phyloP scores from a whole-genome alignment of 1,284 basidiomycete genomes.

The Tranzscheliella williamsii region DNA sequence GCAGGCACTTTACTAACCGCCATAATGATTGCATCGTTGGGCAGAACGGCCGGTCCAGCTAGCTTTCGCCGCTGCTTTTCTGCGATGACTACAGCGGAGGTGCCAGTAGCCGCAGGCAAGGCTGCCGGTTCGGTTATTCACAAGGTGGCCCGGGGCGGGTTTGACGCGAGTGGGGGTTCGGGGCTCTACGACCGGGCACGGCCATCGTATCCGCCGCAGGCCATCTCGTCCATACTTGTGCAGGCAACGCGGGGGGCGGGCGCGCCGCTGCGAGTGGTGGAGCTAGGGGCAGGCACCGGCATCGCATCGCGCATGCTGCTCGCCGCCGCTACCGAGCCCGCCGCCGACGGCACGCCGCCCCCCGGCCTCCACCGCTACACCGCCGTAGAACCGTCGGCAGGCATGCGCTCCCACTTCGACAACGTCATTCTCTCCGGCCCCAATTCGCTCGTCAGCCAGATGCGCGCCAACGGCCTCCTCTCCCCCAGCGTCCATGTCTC shows the following conservation, averaged over 20 bases:
- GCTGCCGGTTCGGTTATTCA: slow-evolving; percentile 26
- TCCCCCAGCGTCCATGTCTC: slow-evolving; percentile 17
- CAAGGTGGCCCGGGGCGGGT: slow-evolving; percentile 39
- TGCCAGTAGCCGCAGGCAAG: no score
- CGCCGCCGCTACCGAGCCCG: slow-evolving; percentile 16
- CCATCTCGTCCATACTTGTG: slow-evolving; percentile 36
- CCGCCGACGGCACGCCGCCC: slow-evolving; percentile 19
- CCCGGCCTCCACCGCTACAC: slow-evolving; percentile 25
- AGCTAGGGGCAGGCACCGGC: slow-evolving; percentile 55
- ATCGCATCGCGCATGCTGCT: slow-evolving; percentile 52
- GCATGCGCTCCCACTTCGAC: slow-evolving; percentile 48
- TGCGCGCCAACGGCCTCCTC: slow-evolving; percentile 32
- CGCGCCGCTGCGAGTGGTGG: slow-evolving; percentile 41
- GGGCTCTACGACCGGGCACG: slow-evolving; percentile 49
- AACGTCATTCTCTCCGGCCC: slow-evolving; percentile 15
- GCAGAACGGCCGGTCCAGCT: neutral
- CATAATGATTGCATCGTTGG: no score
- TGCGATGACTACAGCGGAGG: no score
- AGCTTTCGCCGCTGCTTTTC: no score
- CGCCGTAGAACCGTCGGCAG: slow-evolving; percentile 45
- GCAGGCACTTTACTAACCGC: no score
- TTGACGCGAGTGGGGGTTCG: slow-evolving; percentile 34
- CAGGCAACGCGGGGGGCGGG: slow-evolving; percentile 10
- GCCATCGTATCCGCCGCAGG: slow-evolving; percentile 38
- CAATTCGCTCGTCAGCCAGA: slow-evolving; percentile 10